Conservation (phyloP, 805 yeast genomes). For the Wickerhamiella hasegawae region DNA sequence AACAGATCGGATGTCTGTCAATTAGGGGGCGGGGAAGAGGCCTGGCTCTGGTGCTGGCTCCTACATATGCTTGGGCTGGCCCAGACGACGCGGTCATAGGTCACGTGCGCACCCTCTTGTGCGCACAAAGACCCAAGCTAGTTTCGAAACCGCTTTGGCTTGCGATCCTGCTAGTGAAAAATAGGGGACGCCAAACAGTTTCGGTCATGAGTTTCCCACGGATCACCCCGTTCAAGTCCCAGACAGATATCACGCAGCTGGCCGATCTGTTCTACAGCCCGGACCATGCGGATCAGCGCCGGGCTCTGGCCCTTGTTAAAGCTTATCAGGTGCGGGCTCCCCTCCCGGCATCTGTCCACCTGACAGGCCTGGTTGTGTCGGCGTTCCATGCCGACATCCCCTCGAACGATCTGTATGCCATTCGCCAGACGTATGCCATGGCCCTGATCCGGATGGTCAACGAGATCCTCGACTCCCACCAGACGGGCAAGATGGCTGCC, state of each 20-base stretch:
- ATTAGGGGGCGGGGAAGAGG: too few species aligned
- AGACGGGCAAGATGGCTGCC: conserved; percentile 60
- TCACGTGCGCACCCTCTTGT: too few species aligned
- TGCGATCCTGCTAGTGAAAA: too few species aligned
- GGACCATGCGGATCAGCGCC: conserved; percentile 6
- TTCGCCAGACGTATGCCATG: conserved; percentile 15
- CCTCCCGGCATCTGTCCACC: conserved; percentile 15
- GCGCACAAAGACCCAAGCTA: too few species aligned
- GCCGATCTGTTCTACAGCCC: neutral
- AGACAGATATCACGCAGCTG: neutral
- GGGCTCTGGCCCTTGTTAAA: conserved; percentile 12
- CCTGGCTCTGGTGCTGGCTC: too few species aligned
- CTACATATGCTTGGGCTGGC: too few species aligned
- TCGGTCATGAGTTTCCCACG: too few species aligned
- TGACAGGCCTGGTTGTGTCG: conserved; percentile 13
- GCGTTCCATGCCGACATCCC: conserved; percentile 14
- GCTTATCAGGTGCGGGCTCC: conserved; percentile 16
- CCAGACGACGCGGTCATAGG: too few species aligned
- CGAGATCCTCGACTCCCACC: conserved; percentile 77
- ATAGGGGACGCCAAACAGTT: too few species aligned
- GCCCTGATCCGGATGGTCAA: conserved; percentile 75
- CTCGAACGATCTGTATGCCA: conserved; percentile 12
- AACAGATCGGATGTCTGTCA: too few species aligned
- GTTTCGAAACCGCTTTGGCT: too few species aligned
- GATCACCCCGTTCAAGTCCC: neutral